Conservation (phyloP, 805 yeast species). For the Limtongozyma cylindracea region DNA sequence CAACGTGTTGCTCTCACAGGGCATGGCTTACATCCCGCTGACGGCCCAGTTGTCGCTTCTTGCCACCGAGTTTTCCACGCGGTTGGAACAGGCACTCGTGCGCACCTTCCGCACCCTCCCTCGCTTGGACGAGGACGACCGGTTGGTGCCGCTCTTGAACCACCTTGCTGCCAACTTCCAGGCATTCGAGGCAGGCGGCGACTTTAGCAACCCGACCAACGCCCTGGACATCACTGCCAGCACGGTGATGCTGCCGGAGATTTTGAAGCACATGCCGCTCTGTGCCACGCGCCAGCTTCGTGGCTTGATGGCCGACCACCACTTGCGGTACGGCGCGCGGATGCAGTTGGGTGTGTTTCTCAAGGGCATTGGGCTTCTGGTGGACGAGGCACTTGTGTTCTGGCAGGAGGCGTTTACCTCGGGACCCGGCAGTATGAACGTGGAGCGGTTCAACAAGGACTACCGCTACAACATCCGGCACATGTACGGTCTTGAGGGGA, state of each 20-base stretch:
- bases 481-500: constrained; percentile 80
- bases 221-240: constrained; percentile 28
- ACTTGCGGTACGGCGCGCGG: constrained; percentile 64
- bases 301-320: constrained; percentile 34
- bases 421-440: constrained; percentile 19
- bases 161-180: constrained; percentile 37
- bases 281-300: constrained; percentile 49
- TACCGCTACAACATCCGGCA: constrained; percentile 77
- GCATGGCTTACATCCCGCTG: constrained; percentile 70
- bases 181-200: constrained; percentile 21
- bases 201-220: constrained; percentile 4
- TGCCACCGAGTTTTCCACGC: constrained; percentile 35
- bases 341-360: constrained; percentile 67
- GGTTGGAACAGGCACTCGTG: constrained; percentile 24
- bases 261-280: constrained; percentile 50
- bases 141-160: constrained; percentile 62
- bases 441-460: constrained; percentile 68
- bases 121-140: constrained; percentile 73
- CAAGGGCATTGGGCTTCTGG: constrained; percentile 70
- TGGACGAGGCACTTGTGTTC: constrained; percentile 72
- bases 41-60: constrained; percentile 52
- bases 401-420: constrained; percentile 57
- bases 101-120: constrained; percentile 60
- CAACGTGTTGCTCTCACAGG: constrained; percentile 36
- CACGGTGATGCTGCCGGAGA: constrained; percentile 25